These are phyloP conservation scores for Aspergillus ruber DNA, from an alignment of 2,329 filamentous ascomycete genomes.

Conservation along the genomic window DNA sequence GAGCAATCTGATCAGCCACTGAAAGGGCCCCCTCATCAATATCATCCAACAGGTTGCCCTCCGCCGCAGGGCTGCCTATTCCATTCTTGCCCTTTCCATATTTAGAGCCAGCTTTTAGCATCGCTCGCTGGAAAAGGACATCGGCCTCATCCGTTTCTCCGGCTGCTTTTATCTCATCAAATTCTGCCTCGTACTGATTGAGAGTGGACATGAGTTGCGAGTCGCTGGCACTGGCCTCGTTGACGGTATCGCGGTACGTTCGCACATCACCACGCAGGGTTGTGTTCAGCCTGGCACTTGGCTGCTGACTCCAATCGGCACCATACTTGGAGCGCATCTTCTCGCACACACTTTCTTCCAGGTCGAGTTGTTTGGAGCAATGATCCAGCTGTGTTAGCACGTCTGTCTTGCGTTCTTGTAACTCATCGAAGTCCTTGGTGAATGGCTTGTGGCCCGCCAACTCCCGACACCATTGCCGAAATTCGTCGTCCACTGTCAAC, in stretches of 20 bases:
- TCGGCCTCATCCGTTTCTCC: slow-evolving; percentile 82
- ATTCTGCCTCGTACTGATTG: slow-evolving; percentile 77
- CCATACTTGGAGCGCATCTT: slow-evolving; percentile 99
- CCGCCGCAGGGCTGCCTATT: slow-evolving; percentile 54
- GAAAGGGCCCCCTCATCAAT: slow-evolving; percentile 74
- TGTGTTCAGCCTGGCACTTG: slow-evolving; percentile 79
- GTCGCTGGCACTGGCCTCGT: slow-evolving; percentile 84
- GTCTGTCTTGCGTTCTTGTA: slow-evolving; percentile 70
- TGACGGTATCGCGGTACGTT: slow-evolving; percentile 80
- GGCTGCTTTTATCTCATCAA: slow-evolving; percentile 90
- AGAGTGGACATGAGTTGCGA: slow-evolving; percentile 75
- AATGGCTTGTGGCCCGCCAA: slow-evolving; percentile 81
- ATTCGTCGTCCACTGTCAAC: slow-evolving; percentile 80
- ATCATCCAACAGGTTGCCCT: slow-evolving; percentile 80
- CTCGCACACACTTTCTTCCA: slow-evolving; percentile 96
- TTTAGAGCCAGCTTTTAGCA: slow-evolving; percentile 66
- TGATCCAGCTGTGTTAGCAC: slow-evolving; percentile 68
- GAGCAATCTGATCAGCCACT: slow-evolving; percentile 81
- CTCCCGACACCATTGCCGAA: slow-evolving; percentile 88
- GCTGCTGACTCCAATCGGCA: slow-evolving; percentile 92
- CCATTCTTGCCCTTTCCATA: slow-evolving; percentile 55
- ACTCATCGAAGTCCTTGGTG: slow-evolving; percentile 66
- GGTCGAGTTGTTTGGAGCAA: slow-evolving; percentile 81
- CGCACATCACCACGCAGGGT: slow-evolving; percentile 81
- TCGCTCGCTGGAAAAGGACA: slow-evolving; percentile 77